These are phyloP conservation scores for Boletus rufocinnamomeus DNA, from an alignment of 768 basidiomycete genomes.

Conservation along the genomic window DNA sequence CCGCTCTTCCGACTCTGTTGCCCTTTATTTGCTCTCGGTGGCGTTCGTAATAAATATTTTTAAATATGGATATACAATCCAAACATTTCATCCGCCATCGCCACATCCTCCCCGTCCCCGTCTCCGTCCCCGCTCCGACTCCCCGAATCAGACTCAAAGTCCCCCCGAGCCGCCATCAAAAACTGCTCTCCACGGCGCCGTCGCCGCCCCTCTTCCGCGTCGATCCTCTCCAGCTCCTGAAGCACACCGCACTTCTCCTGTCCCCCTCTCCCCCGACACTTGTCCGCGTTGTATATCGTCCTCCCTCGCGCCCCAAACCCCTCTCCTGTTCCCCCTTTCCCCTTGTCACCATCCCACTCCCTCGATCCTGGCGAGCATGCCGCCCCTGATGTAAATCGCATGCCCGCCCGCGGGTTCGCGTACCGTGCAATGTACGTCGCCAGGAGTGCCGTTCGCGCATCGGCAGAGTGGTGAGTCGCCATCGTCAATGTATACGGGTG, in stretches of 20 bases:
- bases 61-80: slow-evolving; percentile 39
- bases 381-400: not conserved
- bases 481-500: slow-evolving; percentile 3
- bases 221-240: slow-evolving; percentile 20
- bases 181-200: slow-evolving; percentile 4
- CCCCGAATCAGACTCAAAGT: not conserved
- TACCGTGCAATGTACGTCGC: slow-evolving; percentile 30
- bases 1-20: slow-evolving; percentile 14
- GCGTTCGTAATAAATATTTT: slow-evolving; percentile 23
- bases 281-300: slow-evolving; percentile 32
- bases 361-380: not conserved
- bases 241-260: not conserved
- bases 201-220: slow-evolving; percentile 25
- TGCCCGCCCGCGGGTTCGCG: slow-evolving; percentile 23
- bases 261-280: not conserved
- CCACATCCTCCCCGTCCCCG: not conserved
- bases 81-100: slow-evolving; percentile 39
- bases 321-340: not conserved
- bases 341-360: not conserved
- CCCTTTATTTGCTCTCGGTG: slow-evolving; percentile 39
- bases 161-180: slow-evolving; percentile 6
- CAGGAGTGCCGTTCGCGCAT: slow-evolving; percentile 37
- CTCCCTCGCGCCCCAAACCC: slow-evolving; percentile 24
- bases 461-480: slow-evolving; percentile 33
- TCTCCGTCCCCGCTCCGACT: not conserved